Evolutionary conservation across 441 rosid species (phyloP).

Genomic region (Hura crepitans): DNA sequence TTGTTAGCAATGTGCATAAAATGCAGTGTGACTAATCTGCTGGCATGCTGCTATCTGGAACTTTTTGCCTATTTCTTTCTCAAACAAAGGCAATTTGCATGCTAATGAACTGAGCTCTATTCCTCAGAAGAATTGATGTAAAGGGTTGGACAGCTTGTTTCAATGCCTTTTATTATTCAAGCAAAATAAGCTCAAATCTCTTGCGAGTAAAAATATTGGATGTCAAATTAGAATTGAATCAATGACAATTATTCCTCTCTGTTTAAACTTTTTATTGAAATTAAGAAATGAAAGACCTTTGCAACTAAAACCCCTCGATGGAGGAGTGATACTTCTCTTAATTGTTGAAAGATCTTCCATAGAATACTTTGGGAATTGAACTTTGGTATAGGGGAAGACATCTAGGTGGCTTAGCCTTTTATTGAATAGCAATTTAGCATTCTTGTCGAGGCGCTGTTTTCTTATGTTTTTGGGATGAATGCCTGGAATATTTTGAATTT

Average conservation of each 20-base stretch:
- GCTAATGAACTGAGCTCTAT: constrained; percentile 12
- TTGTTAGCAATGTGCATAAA: not conserved
- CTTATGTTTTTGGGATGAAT: not conserved
- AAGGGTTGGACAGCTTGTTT: not conserved
- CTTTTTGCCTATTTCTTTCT: not conserved
- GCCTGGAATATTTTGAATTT: not conserved
- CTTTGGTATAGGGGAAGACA: not conserved
- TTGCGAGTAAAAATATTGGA: not conserved
- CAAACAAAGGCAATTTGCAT: constrained; percentile 4
- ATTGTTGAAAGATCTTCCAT: not conserved
- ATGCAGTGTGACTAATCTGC: constrained; percentile 7
- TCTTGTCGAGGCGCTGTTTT: not conserved
- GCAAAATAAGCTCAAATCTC: no score
- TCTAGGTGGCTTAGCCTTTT: not conserved
- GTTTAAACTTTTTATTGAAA: not conserved
- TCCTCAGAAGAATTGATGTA: not conserved
- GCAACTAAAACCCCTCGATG: not conserved
- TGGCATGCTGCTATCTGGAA: not conserved
- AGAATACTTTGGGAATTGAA: not conserved
- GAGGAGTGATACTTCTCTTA: not conserved
- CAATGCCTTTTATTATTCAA: not conserved
- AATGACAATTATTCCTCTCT: not conserved
- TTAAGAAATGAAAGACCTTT: not conserved
- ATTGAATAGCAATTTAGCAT: not conserved
- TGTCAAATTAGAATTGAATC: not conserved